phyloP scores from a whole-genome alignment of 495 filamentous ascomycete genomes.

The Tetracladium setigerum region DNA sequence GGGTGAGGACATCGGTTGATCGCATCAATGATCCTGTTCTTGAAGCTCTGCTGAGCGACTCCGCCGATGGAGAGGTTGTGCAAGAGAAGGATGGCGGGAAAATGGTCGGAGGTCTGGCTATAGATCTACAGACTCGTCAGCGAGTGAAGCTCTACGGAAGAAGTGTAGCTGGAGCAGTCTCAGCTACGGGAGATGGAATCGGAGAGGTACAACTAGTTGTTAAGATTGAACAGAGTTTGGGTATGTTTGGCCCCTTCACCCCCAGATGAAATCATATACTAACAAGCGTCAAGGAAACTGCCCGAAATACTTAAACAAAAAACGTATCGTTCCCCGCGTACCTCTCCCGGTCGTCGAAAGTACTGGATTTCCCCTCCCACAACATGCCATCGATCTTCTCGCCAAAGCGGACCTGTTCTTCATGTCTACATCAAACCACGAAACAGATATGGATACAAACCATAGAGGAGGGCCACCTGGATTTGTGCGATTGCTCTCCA shows the following conservation, averaged over 20 bases:
- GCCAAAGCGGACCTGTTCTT: slow-evolving; percentile 68
- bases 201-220: slow-evolving; percentile 58
- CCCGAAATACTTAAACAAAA: slow-evolving; percentile 77
- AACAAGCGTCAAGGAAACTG: slow-evolving; percentile 46
- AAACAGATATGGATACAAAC: slow-evolving; percentile 74
- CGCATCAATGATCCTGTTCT: slow-evolving; percentile 57
- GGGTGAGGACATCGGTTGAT: slow-evolving; percentile 51
- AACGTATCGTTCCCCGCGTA: slow-evolving; percentile 46
- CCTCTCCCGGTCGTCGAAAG: slow-evolving; percentile 46
- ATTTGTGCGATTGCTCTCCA: slow-evolving; percentile 59
- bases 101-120: slow-evolving; percentile 53
- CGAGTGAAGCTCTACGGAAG: slow-evolving; percentile 62
- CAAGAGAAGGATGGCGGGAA: slow-evolving; percentile 21
- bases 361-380: slow-evolving; percentile 26
- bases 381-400: slow-evolving; percentile 50
- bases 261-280: slow-evolving; percentile 2
- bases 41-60: slow-evolving; percentile 37
- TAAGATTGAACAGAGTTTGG: slow-evolving; percentile 59
- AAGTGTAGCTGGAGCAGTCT: slow-evolving; percentile 50
- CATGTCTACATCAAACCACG: slow-evolving; percentile 55
- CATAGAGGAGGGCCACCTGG: slow-evolving; percentile 68
- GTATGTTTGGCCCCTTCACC: slow-evolving; percentile 17
- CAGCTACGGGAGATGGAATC: slow-evolving; percentile 22
- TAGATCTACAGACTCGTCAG: slow-evolving; percentile 58
- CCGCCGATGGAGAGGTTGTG: slow-evolving; percentile 33